Conservation (phyloP, 2,329 filamentous ascomycete species). For the Diplodia scrobiculata region DNA sequence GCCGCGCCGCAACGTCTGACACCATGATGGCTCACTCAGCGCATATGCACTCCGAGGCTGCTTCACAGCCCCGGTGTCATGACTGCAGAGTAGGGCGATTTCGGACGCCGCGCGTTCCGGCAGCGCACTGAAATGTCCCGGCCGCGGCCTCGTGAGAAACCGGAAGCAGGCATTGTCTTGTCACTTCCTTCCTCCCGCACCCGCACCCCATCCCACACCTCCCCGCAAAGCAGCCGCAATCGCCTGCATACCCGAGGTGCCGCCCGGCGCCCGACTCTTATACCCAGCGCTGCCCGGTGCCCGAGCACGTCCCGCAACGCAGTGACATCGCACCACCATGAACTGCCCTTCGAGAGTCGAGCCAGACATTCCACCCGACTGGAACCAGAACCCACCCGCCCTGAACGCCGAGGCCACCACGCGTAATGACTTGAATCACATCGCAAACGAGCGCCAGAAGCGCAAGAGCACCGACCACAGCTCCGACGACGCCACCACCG, state of each 20-base stretch:
- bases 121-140: slow-evolving; percentile 9
- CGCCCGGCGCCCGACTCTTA: background rate
- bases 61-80: background rate
- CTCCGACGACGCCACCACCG: slow-evolving; percentile 33
- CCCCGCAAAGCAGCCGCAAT: slow-evolving; percentile 19
- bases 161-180: slow-evolving; percentile 3
- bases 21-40: slow-evolving; percentile 23
- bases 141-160: slow-evolving; percentile 18
- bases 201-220: background rate
- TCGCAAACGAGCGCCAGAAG: slow-evolving; percentile 60
- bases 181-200: slow-evolving; percentile 3
- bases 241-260: slow-evolving; percentile 15
- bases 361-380: slow-evolving; percentile 54
- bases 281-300: background rate
- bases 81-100: background rate
- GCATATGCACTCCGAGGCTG: background rate
- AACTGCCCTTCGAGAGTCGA: slow-evolving; percentile 67
- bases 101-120: slow-evolving; percentile 1
- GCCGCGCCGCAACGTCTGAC: background rate
- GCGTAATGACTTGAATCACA: slow-evolving; percentile 62
- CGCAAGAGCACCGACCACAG: slow-evolving; percentile 45
- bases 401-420: slow-evolving; percentile 64
- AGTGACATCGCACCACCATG: slow-evolving; percentile 49
- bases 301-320: background rate
- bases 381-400: slow-evolving; percentile 63